These are phyloP conservation scores for Alternaria postmessia DNA, from an alignment of 2,329 filamentous ascomycete genomes.

Conservation along the genomic window DNA sequence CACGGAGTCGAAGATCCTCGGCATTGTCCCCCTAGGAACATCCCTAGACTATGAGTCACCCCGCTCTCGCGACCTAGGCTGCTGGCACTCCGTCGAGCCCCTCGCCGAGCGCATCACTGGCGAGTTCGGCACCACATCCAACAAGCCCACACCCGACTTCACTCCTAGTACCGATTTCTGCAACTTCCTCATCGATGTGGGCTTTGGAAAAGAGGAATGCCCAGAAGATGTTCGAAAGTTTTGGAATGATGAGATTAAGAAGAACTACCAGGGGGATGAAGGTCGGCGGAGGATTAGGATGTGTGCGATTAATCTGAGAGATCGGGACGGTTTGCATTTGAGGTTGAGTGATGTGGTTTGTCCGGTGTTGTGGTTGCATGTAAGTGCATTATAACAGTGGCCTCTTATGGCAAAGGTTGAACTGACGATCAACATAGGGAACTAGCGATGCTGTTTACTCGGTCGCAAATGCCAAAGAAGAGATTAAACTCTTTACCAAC, in stretches of 20 bases:
- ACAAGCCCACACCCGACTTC: conserved; percentile 53
- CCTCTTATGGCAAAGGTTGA: too few species aligned
- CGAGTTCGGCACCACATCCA: conserved; percentile 49
- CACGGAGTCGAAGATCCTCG: conserved; percentile 53
- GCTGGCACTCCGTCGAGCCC: conserved; percentile 56
- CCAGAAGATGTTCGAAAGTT: conserved; percentile 50
- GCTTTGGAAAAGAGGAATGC: conserved; percentile 55
- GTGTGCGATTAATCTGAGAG: conserved; percentile 59
- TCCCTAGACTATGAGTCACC: conserved; percentile 61
- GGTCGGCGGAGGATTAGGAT: conserved; percentile 58
- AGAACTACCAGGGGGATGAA: conserved; percentile 60
- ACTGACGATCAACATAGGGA: conserved; percentile 41
- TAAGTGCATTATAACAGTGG: conserved; percentile 22
- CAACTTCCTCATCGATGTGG: conserved; percentile 57
- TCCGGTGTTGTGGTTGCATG: conserved; percentile 62
- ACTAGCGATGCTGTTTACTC: conserved; percentile 54
- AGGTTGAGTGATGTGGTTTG: conserved; percentile 58
- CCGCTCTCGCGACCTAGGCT: conserved; percentile 54
- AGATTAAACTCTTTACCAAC: conserved; percentile 59
- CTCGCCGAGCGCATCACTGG: conserved; percentile 48
- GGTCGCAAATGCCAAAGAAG: conserved; percentile 54
- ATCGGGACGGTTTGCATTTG: conserved; percentile 58
- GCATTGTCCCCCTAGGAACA: conserved; percentile 62
- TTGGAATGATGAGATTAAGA: conserved; percentile 56
- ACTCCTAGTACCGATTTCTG: conserved; percentile 53